Conservation (phyloP, 2,329 filamentous ascomycete genomes). For the Lomentospora prolificans region DNA sequence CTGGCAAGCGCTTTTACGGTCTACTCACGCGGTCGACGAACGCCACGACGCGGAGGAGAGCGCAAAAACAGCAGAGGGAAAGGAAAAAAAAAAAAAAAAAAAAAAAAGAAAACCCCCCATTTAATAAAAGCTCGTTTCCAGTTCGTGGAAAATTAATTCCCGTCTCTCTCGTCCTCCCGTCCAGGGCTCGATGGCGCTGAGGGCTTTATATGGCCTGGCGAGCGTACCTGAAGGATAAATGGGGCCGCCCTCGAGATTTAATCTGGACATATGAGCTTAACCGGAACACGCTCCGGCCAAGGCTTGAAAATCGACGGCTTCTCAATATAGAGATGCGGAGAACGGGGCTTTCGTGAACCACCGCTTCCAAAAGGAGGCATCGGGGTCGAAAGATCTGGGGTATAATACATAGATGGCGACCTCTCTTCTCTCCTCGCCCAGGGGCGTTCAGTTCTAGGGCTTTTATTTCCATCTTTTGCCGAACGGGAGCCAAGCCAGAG, state of each 20-base stretch:
- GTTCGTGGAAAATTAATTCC: constrained; percentile 1
- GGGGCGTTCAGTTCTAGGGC: neutral
- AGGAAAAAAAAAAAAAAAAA: neutral
- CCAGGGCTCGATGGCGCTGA: no score
- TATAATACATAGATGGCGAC: neutral
- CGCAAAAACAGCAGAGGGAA: neutral
- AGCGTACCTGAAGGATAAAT: constrained; percentile 1
- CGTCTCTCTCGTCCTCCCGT: neutral
- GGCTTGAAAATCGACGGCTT: neutral
- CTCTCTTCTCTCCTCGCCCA: neutral
- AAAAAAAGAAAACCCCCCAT: neutral
- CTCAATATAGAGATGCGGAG: neutral
- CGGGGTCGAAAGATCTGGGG: neutral
- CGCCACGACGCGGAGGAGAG: no score
- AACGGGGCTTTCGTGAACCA: no score
- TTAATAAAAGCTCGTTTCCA: neutral
- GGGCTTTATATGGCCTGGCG: no score
- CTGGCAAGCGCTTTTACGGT: no score
- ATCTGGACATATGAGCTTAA: constrained; percentile 4
- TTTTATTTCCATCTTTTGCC: neutral
- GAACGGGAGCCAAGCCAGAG: neutral
- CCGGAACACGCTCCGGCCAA: neutral
- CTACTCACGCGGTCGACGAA: no score
- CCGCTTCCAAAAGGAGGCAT: neutral
- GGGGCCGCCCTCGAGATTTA: neutral